These are phyloP conservation scores for Naganishia albida DNA, from an alignment of 1,284 basidiomycete species.

Conservation along the genomic window DNA sequence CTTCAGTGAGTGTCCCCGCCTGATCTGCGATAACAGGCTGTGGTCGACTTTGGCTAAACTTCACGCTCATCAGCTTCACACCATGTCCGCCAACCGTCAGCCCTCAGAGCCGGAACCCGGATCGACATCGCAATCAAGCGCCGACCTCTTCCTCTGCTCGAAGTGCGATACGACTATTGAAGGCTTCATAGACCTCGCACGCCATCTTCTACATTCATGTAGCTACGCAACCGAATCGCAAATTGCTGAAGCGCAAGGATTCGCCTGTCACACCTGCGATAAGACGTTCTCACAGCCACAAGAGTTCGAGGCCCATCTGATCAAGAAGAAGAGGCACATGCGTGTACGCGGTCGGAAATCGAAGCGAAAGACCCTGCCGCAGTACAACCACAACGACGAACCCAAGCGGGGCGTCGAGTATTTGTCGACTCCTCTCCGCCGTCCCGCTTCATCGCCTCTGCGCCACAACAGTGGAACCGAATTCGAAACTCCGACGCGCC, in stretches of 20 bases:
- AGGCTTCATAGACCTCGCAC: background rate
- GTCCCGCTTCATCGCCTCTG: no score
- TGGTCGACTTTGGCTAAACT: background rate
- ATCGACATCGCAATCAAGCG: background rate
- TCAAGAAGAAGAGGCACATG: constrained; percentile 11
- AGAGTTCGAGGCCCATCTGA: constrained; percentile 12
- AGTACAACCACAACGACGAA: background rate
- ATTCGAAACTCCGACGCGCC: background rate
- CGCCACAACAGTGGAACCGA: background rate
- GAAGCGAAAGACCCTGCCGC: background rate
- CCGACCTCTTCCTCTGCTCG: constrained; percentile 2
- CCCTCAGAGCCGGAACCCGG: background rate
- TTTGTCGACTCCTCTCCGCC: background rate
- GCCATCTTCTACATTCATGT: background rate
- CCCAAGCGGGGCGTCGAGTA: background rate
- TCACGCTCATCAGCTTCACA: background rate
- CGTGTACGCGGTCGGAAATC: constrained; percentile 1
- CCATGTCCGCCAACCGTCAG: no score
- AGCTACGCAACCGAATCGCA: background rate
- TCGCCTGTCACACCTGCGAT: constrained; percentile 4
- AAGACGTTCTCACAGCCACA: background rate
- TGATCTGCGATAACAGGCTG: background rate
- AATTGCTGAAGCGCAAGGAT: constrained; percentile 3
- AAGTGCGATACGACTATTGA: background rate
- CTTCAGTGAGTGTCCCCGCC: background rate